phyloP scores from a whole-genome alignment of 768 basidiomycete genomes.

The Rhodocollybia butyracea region DNA sequence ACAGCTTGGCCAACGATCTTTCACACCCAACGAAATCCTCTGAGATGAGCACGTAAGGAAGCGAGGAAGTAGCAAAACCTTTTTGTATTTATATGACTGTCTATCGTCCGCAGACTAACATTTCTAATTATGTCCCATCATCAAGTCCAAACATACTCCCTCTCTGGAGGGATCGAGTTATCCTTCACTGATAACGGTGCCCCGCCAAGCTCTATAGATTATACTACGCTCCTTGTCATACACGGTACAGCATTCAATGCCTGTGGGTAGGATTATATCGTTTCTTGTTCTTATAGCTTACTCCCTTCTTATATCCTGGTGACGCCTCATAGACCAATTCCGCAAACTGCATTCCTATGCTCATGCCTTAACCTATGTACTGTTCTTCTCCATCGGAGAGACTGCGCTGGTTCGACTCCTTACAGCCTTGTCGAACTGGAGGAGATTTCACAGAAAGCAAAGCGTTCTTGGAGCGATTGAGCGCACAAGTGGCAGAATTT shows the following conservation, averaged over 20 bases:
- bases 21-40: no score
- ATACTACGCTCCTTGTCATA: slow-evolving; percentile 19
- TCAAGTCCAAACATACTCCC: background rate
- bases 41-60: no score
- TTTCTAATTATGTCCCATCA: background rate
- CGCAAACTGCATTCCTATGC: slow-evolving; percentile 10
- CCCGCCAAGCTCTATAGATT: slow-evolving; percentile 5
- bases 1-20: no score
- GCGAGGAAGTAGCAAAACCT: no score
- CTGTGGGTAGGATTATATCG: slow-evolving; percentile 9
- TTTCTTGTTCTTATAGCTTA: background rate
- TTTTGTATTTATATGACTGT: no score
- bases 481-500: slow-evolving; percentile 15
- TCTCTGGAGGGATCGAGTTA: slow-evolving; percentile 5
- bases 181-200: slow-evolving; percentile 11
- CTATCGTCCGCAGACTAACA: no score
- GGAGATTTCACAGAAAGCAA: slow-evolving; percentile 11
- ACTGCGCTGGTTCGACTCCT: slow-evolving; percentile 19
- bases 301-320: background rate
- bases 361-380: slow-evolving; percentile 16
- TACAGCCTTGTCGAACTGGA: slow-evolving; percentile 18
- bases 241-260: slow-evolving; percentile 21
- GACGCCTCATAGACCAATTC: slow-evolving; percentile 14
- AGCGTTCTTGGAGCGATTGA: slow-evolving; percentile 13
- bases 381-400: slow-evolving; percentile 19